These are phyloP conservation scores for Taphrina confusa DNA, from an alignment of 1,139 yeast genomes.

Conservation along the genomic window DNA sequence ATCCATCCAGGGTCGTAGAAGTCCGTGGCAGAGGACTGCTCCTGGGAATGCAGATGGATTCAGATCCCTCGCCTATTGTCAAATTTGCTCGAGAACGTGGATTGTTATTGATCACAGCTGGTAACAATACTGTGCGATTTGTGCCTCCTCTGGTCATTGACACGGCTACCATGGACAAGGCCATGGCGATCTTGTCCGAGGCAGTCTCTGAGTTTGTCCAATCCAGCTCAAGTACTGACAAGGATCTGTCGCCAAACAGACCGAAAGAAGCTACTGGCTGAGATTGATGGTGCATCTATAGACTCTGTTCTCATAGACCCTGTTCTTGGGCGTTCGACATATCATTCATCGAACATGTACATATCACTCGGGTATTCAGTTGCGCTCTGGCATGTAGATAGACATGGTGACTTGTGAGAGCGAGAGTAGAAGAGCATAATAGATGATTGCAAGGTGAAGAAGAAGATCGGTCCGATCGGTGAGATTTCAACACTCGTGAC, in stretches of 20 bases:
- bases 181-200: conserved; percentile 64
- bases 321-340: too few species aligned
- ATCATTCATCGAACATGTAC: too few species aligned
- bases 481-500: too few species aligned
- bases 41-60: conserved; percentile 74
- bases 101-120: conserved; percentile 81
- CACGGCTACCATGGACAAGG: conserved; percentile 65
- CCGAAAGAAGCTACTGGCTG: conserved; percentile 32
- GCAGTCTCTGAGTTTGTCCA: conserved; percentile 43
- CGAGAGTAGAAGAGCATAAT: too few species aligned
- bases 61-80: conserved; percentile 67
- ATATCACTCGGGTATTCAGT: too few species aligned
- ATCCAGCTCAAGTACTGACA: conserved; percentile 11
- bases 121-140: conserved; percentile 81
- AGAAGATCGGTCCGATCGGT: too few species aligned
- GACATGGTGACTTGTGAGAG: too few species aligned
- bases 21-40: conserved; percentile 87
- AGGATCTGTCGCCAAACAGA: conserved; percentile 14
- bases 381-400: too few species aligned
- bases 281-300: too few species aligned
- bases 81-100: conserved; percentile 75
- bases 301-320: too few species aligned
- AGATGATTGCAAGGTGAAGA: too few species aligned
- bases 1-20: conserved; percentile 61
- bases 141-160: conserved; percentile 91